Evolutionary conservation across 257 asterid genomes (phyloP), one percentile per base, ranked within the genome.

Genomic region (Leonotis leonurus): DNA sequence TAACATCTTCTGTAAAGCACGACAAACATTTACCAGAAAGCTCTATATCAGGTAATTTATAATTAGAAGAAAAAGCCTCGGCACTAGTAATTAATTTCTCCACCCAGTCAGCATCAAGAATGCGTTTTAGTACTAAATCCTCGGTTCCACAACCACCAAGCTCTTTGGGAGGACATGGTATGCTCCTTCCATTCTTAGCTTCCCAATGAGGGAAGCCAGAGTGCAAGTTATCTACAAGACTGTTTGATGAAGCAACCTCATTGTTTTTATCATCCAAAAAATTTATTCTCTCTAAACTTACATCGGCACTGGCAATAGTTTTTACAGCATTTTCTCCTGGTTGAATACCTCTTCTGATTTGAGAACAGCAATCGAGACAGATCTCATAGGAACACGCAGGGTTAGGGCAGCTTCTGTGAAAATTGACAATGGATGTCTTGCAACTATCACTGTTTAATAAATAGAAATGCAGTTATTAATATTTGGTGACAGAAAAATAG

Each of bases 371-470:
- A 75, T 75, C 80, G 55, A 86, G 80, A 72, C 96, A 85, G 71
- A 88, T 62, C 17, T 88, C 95, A 40, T 73, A 85, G 14, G 83
- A 65, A 70, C 96, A 88, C 35, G 64, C 74, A 21, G 78, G 68
- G 74, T 82, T 86, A 18, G 77, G 76, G 64, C 96, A 85, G 77
- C 88, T 81, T 72, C 96, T 75, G 29, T 85, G 95, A 73, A 85
- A 81, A 77, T 88, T 85, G 67, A 75, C 84, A 16, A 88, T 81
- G 54, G 96, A 88, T 56, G 93, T 83, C 71, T 77, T 83, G 92
- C 96, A 88, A 70, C 65, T 83, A 67, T 88, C 84, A 68, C 96
- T 88, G 95, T 74, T 55, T 25, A 72, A 65, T 57, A 67, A 67
- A 66, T 25, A 74, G 58, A 33, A 48, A 14, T 1, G 32, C 17